Base-by-base conservation (phyloP, 495 filamentous ascomycete genomes). In the Neurospora sp. region DNA sequence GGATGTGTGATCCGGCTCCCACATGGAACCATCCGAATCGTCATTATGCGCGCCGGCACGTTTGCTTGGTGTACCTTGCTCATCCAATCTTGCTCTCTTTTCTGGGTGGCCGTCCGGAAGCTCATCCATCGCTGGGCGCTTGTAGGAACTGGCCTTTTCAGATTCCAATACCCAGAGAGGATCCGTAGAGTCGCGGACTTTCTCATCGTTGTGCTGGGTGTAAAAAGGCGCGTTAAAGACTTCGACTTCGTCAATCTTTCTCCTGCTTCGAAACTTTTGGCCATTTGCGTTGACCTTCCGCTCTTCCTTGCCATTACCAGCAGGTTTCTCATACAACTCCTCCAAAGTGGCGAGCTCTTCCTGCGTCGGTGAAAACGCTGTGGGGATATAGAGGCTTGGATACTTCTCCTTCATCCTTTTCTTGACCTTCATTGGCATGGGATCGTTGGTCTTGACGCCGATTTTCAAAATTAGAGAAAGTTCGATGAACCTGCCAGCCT, bases 401-500 rank as follows among this genome's bases (percentile, higher is more conserved):
- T 81, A 82, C 42, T 77, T 77, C 69, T 84, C 83, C 41, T 77
- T 79, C 77, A 86, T 82, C 74, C 80, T 82, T 42, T 80, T 79
- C 71, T 82, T 83, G 69, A 84, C 75, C 6, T 35, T 41, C 6
- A 70, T 73, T 22, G 78, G 69, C 18, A 77, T 68, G 3, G 53
- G 44, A 16, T 76, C 75, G 16, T 71, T 71, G 6, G 76, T 78
- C 42, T 78, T 76, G 18, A 79, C 75, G 31, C 76, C 80, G 41
- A 69, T 74, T 16, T 73, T 73, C 35, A 82, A 40, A 4, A 82
- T 74, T 38, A 82, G 44, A 4, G 69, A 71, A 65, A 74, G 78
- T 5, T 74, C 76, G 8, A 72, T 69, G 22, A 76, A 35, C 31
- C 68, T 77, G 0, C 77, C 80, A 18, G 72, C 72, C 47, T 77